These are phyloP conservation scores for Fraxinus ornus DNA, from an alignment of 305 asterid genomes.

Conservation along the genomic window DNA sequence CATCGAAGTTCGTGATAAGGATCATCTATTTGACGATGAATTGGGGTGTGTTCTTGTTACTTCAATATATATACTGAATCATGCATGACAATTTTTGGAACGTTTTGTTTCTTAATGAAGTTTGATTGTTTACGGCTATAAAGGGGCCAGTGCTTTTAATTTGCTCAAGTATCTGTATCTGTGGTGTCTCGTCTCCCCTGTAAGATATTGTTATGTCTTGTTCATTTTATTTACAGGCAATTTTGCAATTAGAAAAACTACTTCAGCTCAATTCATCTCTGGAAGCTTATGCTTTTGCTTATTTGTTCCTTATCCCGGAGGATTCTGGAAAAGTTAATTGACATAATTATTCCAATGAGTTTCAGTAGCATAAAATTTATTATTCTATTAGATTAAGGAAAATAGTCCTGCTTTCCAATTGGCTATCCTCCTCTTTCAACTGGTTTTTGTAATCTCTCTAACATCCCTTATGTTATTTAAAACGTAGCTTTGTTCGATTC, in stretches of 20 bases:
- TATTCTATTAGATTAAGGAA: not conserved
- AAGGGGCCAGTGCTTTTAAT: conserved; percentile 2
- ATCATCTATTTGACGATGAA: conserved; percentile 64
- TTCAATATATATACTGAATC: conserved; percentile 13
- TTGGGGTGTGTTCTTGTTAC: conserved; percentile 64
- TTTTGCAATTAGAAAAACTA: not conserved
- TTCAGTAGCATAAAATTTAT: not conserved
- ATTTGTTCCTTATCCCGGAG: not conserved
- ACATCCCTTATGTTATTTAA: not conserved
- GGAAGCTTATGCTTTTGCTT: not conserved
- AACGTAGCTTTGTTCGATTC: not conserved
- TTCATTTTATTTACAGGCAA: not conserved
- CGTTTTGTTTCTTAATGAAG: not conserved
- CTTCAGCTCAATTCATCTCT: not conserved
- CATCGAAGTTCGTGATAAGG: conserved; percentile 83
- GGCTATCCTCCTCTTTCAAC: not conserved
- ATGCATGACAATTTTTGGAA: not conserved
- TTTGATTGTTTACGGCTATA: not conserved
- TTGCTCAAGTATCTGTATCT: not conserved
- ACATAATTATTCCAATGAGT: not conserved
- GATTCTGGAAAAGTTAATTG: not conserved
- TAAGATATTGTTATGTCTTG: not conserved
- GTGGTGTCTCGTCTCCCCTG: not conserved
- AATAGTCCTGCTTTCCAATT: not conserved
- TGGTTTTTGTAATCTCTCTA: not conserved